These are phyloP conservation scores for Trametes hirsuta DNA, from an alignment of 1,284 basidiomycete genomes.

Conservation along the genomic window DNA sequence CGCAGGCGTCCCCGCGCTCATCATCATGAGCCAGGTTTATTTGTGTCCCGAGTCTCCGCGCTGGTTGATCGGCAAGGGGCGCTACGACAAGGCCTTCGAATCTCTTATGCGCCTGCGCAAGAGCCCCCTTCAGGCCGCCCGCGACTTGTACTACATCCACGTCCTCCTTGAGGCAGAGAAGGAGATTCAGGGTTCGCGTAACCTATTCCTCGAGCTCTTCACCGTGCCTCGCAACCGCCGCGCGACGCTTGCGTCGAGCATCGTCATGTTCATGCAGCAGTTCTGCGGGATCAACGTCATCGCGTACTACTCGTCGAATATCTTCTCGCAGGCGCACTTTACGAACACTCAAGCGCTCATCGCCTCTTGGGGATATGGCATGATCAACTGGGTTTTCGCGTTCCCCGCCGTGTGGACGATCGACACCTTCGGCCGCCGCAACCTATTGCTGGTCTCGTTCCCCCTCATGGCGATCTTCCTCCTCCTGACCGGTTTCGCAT, in stretches of 20 bases:
- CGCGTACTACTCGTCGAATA: conserved; percentile 64
- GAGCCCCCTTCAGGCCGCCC: conserved; percentile 74
- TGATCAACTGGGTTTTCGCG: conserved; percentile 55
- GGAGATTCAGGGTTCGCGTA: conserved; percentile 52
- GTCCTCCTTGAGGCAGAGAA: conserved; percentile 67
- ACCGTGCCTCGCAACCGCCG: conserved; percentile 75
- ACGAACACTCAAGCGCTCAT: conserved; percentile 51
- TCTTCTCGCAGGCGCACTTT: conserved; percentile 62
- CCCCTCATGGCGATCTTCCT: conserved; percentile 69
- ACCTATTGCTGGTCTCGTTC: conserved; percentile 69
- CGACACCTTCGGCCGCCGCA: conserved; percentile 73
- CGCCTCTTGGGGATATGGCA: conserved; percentile 62
- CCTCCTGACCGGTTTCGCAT: conserved; percentile 64
- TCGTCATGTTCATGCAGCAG: conserved; percentile 77
- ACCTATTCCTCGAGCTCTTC: conserved; percentile 68
- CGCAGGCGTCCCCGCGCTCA: conserved; percentile 63
- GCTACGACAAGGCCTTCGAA: conserved; percentile 65
- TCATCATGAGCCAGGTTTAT: conserved; percentile 60
- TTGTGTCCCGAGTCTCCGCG: conserved; percentile 66
- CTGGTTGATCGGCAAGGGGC: conserved; percentile 75
- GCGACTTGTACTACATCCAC: conserved; percentile 77
- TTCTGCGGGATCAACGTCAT: conserved; percentile 73
- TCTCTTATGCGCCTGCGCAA: conserved; percentile 69
- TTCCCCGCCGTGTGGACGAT: conserved; percentile 59
- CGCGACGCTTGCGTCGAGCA: conserved; percentile 67